phyloP scores from a whole-genome alignment of 2,329 filamentous ascomycete genomes.

The Lasiodiplodia sp. region DNA sequence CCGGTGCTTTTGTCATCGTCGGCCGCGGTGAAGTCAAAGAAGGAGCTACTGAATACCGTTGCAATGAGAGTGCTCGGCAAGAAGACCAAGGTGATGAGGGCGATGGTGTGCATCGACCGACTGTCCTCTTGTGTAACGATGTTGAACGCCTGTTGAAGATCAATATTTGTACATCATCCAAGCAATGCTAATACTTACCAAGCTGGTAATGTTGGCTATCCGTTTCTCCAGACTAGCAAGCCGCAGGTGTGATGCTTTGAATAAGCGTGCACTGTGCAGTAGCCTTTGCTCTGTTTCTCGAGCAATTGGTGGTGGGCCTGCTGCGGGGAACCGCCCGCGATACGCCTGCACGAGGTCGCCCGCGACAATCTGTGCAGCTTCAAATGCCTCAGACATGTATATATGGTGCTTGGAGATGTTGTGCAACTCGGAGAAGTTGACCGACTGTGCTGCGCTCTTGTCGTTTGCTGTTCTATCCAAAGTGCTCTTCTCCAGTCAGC shows the following conservation, averaged over 20 bases:
- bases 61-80: constrained; percentile 49
- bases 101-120: constrained; percentile 56
- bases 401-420: constrained; percentile 50
- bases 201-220: constrained; percentile 48
- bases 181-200: constrained; percentile 30
- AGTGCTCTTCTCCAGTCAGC: constrained; percentile 36
- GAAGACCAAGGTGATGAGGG: constrained; percentile 53
- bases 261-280: constrained; percentile 38
- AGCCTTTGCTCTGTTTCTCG: constrained; percentile 30
- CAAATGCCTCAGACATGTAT: constrained; percentile 46
- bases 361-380: constrained; percentile 40
- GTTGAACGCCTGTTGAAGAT: constrained; percentile 43
- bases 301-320: constrained; percentile 7
- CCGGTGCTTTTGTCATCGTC: constrained; percentile 35
- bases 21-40: constrained; percentile 35
- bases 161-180: background rate
- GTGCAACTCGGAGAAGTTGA: constrained; percentile 43
- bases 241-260: constrained; percentile 45
- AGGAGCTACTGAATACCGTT: constrained; percentile 41
- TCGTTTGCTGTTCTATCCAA: constrained; percentile 35
- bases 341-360: constrained; percentile 37
- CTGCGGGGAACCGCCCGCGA: background rate
- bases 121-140: constrained; percentile 50
- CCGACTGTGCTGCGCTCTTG: constrained; percentile 33
- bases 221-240: constrained; percentile 46